A percentile compares a stretch with the other conserved stretches of the same genome.
These are phyloP conservation scores for Camelina hispida DNA, from an alignment of 345 rosid species.

Conservation along the genomic window DNA sequence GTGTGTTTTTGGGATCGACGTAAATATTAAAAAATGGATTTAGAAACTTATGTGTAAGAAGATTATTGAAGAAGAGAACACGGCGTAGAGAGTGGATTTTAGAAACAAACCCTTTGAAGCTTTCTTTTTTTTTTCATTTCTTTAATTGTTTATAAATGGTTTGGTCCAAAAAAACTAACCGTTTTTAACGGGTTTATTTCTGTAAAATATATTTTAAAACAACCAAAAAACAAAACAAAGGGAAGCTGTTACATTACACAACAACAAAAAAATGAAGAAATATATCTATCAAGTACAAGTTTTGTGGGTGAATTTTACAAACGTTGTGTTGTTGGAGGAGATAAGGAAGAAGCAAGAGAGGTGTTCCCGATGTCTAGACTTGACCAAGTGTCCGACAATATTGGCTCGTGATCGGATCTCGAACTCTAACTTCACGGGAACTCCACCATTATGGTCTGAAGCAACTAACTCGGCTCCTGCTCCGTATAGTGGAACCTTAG, in stretches of 20 bases:
- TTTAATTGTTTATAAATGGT: not conserved
- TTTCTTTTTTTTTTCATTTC: not conserved
- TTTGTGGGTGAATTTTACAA: slow-evolving; percentile 29
- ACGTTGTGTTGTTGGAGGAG: slow-evolving; percentile 6
- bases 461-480: slow-evolving; percentile 66
- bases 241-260: not conserved
- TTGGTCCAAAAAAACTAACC: no score
- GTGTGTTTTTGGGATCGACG: not conserved
- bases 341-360: slow-evolving; percentile 53
- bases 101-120: slow-evolving; percentile 22
- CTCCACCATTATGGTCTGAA: slow-evolving; percentile 48
- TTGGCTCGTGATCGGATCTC: slow-evolving; percentile 62
- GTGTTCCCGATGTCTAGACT: slow-evolving; percentile 53
- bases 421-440: slow-evolving; percentile 64
- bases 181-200: no score
- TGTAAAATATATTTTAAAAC: no score
- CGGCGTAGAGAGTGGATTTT: slow-evolving; percentile 25
- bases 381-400: slow-evolving; percentile 76
- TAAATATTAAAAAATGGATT: not conserved
- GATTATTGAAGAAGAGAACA: slow-evolving; percentile 10
- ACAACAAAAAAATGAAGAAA: not conserved
- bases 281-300: slow-evolving; percentile 20
- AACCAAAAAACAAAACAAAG: no score
- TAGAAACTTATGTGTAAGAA: slow-evolving; percentile 2
- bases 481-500: slow-evolving; percentile 73